Conservation (phyloP, 2,329 filamentous ascomycete species). For the Ilyonectria mors-panacis region DNA sequence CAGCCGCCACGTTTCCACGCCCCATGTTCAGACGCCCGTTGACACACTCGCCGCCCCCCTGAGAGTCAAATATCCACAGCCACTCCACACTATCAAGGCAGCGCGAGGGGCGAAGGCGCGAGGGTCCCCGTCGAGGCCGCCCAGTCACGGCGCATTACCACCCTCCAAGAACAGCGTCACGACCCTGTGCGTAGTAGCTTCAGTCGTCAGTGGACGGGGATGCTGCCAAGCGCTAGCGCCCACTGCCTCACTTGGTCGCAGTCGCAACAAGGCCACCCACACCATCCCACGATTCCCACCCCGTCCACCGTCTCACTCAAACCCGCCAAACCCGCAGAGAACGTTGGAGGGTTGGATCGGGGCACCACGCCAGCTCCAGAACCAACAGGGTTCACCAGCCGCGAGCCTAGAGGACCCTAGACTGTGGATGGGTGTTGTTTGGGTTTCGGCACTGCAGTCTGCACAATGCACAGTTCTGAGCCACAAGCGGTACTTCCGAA, state of each 20-base stretch:
- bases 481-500: conserved; percentile 10
- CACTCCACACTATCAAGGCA: conserved; percentile 13
- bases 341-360: conserved; percentile 23
- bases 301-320: conserved; percentile 30
- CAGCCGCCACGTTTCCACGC: conserved; percentile 48
- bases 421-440: conserved; percentile 20
- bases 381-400: conserved; percentile 38
- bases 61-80: conserved; percentile 28
- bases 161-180: conserved; percentile 40
- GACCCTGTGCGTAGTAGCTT: conserved; percentile 6
- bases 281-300: conserved; percentile 28
- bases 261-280: not conserved
- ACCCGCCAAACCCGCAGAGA: conserved; percentile 30
- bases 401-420: conserved; percentile 34
- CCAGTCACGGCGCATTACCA: conserved; percentile 43
- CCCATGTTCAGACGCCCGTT: conserved; percentile 42
- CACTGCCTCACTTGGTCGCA: conserved; percentile 40
- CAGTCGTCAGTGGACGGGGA: conserved; percentile 34
- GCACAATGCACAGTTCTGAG: conserved; percentile 25
- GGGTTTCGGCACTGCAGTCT: conserved; percentile 25
- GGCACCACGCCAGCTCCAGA: conserved; percentile 25
- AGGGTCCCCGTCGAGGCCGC: conserved; percentile 36
- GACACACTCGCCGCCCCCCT: conserved; percentile 35
- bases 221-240: conserved; percentile 42
- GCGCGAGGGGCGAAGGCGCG: conserved; percentile 30